Evolutionary conservation across 2,329 filamentous ascomycete species (phyloP), one percentile per base, ranked within the genome.

Genomic region (Fusarium hainanense): DNA sequence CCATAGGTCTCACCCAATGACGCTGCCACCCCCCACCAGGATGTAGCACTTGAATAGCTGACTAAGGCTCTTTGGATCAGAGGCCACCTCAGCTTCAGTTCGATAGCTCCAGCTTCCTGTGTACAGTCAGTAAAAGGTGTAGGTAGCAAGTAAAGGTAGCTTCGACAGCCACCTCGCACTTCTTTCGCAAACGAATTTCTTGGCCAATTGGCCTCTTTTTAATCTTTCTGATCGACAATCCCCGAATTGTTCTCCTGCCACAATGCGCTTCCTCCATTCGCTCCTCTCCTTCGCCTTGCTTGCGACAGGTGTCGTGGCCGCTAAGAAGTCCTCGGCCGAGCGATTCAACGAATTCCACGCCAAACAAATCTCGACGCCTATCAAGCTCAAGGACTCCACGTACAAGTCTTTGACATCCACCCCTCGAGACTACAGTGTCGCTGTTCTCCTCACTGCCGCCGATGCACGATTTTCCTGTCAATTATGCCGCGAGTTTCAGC

Each of bases 401-500:
- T 99, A 96, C 85, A 86, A 88, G 72, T 87, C 92, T 71, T 83
- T 98, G 72, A 97, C 93, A 5, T 82, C 88, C 18, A 82, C 88
- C 2, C 93, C 94, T 14, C 89, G 96, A 72, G 92, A 99, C 81
- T 97, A 98, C 80, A 90, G 90, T 41, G 87, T 92, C 28, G 91
- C 90, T 4, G 87, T 99, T 5, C 87, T 99, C 16, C 84, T 99
- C 70, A 99, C 96, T 2, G 96, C 96, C 40, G 82, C 94, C 75
- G 94, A 97, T 71, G 77, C 89, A 32, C 89, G 93, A 62, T 98
- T 93, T 78, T 93, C 92, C 64, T 99, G 96, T 79, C 85, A 90
- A 71, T 85, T 98, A 50, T 99, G 96, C 80, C 88, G 89, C 54
- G 93, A 97, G 55, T 97, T 99, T 80, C 92, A 97, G 79, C 92